Conservation (phyloP, 2,329 filamentous ascomycete genomes). For the Colletotrichum australisinense region DNA sequence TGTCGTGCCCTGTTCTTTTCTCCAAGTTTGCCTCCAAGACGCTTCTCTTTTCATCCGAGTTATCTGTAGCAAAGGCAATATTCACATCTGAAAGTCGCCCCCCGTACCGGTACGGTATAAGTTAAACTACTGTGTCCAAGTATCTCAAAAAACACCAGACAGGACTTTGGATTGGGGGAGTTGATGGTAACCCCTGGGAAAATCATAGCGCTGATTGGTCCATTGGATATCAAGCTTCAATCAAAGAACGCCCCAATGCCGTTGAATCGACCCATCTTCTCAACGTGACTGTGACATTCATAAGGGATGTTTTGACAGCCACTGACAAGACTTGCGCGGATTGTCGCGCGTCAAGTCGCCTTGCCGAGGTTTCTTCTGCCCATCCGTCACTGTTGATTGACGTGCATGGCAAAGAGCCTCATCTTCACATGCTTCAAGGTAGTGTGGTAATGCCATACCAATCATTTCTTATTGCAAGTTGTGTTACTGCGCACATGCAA, state of each 20-base stretch:
- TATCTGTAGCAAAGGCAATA: too few relatives aligned
- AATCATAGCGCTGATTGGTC: neutral
- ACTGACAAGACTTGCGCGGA: neutral
- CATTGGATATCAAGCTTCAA: neutral
- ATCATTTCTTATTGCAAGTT: neutral
- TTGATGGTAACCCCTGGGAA: neutral
- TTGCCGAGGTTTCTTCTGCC: neutral
- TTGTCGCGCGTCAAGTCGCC: neutral
- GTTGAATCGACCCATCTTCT: conserved; percentile 1
- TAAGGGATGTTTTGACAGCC: neutral
- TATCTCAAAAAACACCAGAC: neutral
- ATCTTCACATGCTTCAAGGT: neutral
- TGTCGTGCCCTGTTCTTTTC: neutral
- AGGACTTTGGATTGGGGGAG: neutral
- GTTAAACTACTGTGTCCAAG: neutral
- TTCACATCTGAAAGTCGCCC: too few relatives aligned
- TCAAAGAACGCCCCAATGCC: neutral
- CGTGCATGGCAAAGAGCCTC: neutral
- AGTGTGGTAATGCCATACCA: neutral
- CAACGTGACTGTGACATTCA: neutral
- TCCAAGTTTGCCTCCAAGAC: neutral
- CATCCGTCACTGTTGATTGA: neutral
- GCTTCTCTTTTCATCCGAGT: neutral
- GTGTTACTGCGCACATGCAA: neutral
- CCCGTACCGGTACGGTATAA: too few relatives aligned